A percentile compares a stretch with the other conserved stretches of the same genome.
Conservation (phyloP, 208 protist species). For the Trypanosomatidae sp. region DNA sequence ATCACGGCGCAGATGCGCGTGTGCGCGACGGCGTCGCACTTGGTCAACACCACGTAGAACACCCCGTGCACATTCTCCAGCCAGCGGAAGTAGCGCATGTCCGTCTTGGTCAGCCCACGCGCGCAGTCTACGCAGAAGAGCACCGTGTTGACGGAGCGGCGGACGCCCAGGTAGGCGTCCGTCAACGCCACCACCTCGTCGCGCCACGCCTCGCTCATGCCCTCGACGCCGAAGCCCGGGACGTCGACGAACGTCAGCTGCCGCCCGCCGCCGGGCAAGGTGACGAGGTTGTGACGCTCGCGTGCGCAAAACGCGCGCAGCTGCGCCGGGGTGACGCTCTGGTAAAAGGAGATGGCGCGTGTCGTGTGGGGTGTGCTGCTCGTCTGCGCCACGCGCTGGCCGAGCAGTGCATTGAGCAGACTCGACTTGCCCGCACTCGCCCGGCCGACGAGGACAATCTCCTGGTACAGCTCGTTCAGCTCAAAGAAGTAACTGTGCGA, state of each 20-base stretch:
- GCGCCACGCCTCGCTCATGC: constrained; percentile 81
- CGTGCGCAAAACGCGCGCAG: constrained; percentile 52
- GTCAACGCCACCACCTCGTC: constrained; percentile 79
- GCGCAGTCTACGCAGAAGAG: constrained; percentile 86
- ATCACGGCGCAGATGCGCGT: constrained; percentile 79
- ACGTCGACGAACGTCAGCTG: constrained; percentile 88
- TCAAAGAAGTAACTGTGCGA: constrained; percentile 88
- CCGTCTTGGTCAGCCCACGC: constrained; percentile 68
- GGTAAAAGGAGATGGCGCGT: constrained; percentile 77
- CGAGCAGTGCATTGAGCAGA: constrained; percentile 74
- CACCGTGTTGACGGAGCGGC: constrained; percentile 85
- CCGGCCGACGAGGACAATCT: constrained; percentile 74
- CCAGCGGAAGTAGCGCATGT: constrained; percentile 83
- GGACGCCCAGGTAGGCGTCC: constrained; percentile 84
- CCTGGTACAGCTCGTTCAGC: constrained; percentile 83
- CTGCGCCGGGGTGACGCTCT: constrained; percentile 67
- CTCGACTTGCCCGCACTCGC: constrained; percentile 83
- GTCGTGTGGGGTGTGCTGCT: constrained; percentile 84
- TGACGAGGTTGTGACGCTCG: constrained; percentile 70
- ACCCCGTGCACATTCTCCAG: constrained; percentile 83
- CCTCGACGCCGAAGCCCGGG: constrained; percentile 83
- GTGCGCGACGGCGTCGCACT: constrained; percentile 84
- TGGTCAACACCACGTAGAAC: constrained; percentile 82
- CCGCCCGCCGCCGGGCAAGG: constrained; percentile 68
- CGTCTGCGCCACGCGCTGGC: constrained; percentile 62